Evolutionary conservation across 139 green algal species (phyloP).

Genomic region (Zygnema circumcarinatum): DNA sequence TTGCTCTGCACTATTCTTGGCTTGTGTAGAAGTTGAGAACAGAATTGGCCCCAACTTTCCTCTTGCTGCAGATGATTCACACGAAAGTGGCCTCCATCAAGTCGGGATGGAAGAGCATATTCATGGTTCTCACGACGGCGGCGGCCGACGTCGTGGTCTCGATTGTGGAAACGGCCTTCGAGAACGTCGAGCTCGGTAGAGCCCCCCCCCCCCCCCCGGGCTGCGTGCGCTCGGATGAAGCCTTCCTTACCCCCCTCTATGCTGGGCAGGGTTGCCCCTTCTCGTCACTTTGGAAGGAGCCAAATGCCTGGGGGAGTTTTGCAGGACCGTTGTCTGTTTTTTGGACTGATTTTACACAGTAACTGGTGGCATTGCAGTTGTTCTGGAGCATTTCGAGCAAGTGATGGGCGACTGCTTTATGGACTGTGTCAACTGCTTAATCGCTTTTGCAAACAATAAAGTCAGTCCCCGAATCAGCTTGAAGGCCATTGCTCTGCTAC

Average conservation of each 20-base stretch:
- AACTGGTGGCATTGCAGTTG: constrained; percentile 40
- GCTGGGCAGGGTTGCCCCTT: no score
- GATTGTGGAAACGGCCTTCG: constrained; percentile 49
- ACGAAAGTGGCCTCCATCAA: constrained; percentile 57
- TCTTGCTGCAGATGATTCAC: constrained; percentile 48
- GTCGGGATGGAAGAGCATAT: constrained; percentile 96
- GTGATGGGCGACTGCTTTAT: constrained; percentile 96
- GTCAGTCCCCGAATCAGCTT: constrained; percentile 89
- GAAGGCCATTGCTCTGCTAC: constrained; percentile 96
- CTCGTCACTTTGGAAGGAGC: no score
- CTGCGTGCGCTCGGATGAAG: neutral
- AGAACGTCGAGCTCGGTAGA: constrained; percentile 52
- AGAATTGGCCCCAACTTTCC: no score
- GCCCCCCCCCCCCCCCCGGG: neutral
- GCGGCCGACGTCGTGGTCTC: constrained; percentile 64
- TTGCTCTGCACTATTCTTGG: no score
- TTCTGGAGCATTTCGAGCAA: constrained; percentile 89
- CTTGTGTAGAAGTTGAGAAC: no score
- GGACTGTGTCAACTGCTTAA: constrained; percentile 99
- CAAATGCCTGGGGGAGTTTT: no score
- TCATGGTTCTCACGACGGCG: constrained; percentile 99
- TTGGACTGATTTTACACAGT: no score
- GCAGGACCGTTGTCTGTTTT: no score
- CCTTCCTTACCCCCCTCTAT: no score
- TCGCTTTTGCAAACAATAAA: constrained; percentile 97